Evolutionary conservation across 352 stramenopile species (phyloP).

Genomic region (Peronospora farinosa): DNA sequence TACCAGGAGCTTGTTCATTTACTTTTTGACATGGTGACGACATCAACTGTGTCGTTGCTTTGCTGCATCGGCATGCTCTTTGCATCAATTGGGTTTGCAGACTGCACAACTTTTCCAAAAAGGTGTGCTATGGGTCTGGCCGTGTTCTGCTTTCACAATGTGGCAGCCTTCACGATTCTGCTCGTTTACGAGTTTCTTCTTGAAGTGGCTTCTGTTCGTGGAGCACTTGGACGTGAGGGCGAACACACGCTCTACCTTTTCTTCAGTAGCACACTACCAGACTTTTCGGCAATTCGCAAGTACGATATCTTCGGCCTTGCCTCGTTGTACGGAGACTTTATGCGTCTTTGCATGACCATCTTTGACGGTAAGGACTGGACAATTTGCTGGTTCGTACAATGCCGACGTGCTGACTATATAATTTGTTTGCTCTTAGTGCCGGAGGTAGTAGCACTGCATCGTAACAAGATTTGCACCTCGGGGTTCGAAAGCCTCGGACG

Average conservation of each 20-base stretch:
- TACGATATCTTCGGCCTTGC: constrained; percentile 65
- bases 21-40: constrained; percentile 63
- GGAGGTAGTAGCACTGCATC: constrained; percentile 73
- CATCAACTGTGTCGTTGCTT: constrained; percentile 67
- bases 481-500: constrained; percentile 54
- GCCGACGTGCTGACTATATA: constrained; percentile 6
- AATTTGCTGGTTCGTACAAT: neutral
- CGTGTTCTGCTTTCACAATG: constrained; percentile 49
- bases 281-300: constrained; percentile 52
- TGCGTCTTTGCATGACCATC: constrained; percentile 76
- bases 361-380: constrained; percentile 54
- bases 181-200: constrained; percentile 78
- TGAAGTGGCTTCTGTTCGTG: constrained; percentile 59
- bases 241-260: constrained; percentile 71
- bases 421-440: constrained; percentile 38
- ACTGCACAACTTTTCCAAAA: constrained; percentile 65
- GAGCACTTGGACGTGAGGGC: constrained; percentile 54
- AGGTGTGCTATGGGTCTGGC: constrained; percentile 42
- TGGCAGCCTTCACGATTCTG: constrained; percentile 65
- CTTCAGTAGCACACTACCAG: constrained; percentile 69
- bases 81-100: constrained; percentile 58
- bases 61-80: constrained; percentile 54
- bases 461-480: constrained; percentile 73
- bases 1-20: constrained; percentile 45
- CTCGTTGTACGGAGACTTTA: constrained; percentile 57